Conservation (phyloP, 2,329 filamentous ascomycete species). For the Arthrinium phaeospermum region DNA sequence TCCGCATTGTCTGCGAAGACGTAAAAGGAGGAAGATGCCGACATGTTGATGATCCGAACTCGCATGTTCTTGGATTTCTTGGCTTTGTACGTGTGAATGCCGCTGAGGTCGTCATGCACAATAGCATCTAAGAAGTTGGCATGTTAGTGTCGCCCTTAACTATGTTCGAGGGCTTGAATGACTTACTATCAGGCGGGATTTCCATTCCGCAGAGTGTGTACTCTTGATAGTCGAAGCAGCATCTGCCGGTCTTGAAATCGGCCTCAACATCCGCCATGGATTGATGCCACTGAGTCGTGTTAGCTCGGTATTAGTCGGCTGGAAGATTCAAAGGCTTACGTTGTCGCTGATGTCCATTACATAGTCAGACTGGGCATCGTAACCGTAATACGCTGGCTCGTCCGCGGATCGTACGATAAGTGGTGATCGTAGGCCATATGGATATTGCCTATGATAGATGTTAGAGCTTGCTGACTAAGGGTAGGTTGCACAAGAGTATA, state of each 20-base stretch:
- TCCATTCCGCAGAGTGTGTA: conserved; percentile 18
- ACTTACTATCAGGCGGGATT: conserved; percentile 19
- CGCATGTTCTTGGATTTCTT: background rate
- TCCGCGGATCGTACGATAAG: conserved; percentile 17
- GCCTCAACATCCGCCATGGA: conserved; percentile 18
- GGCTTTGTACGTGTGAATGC: background rate
- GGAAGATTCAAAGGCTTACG: background rate
- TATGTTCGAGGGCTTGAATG: background rate
- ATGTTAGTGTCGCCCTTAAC: background rate
- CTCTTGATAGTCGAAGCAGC: conserved; percentile 1
- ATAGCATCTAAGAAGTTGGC: background rate
- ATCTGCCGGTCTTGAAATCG: conserved; percentile 18
- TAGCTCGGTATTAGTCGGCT: background rate
- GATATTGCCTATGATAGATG: conserved; percentile 1
- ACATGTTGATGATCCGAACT: conserved; percentile 21
- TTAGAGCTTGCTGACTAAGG: background rate
- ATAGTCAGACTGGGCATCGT: background rate
- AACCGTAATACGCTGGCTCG: conserved; percentile 16
- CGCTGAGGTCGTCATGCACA: conserved; percentile 18
- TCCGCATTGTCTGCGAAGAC: conserved; percentile 14
- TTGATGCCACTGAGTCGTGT: background rate
- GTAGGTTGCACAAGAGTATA: too few species aligned
- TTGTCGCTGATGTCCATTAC: conserved; percentile 18
- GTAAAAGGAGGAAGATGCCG: conserved; percentile 9
- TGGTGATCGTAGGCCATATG: conserved; percentile 17